These are phyloP conservation scores for Saccharomyces uvarum DNA, from an alignment of 1,139 yeast genomes.

Conservation along the genomic window DNA sequence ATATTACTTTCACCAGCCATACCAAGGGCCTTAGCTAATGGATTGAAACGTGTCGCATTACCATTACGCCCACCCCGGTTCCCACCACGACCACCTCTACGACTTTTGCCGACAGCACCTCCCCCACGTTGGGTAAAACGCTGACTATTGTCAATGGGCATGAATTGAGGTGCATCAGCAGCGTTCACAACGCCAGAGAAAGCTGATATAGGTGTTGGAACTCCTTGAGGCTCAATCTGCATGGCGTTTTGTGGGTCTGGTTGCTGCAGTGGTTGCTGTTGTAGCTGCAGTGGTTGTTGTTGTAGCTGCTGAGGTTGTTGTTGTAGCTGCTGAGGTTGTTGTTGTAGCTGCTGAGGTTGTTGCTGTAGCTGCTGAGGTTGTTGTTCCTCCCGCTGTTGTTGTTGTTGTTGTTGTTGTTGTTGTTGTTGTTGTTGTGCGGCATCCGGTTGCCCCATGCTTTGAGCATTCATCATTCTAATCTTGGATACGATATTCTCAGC, in stretches of 20 bases:
- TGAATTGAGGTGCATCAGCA: constrained; percentile 11
- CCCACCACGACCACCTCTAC: constrained; percentile 24
- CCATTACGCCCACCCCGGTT: constrained; percentile 22
- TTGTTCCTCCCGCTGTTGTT: constrained; percentile 3
- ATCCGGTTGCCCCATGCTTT: constrained; percentile 10
- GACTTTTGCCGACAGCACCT: constrained; percentile 18
- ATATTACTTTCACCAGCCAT: constrained; percentile 18
- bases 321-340: constrained; percentile 4
- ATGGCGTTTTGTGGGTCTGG: not conserved
- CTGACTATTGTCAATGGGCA: constrained; percentile 7
- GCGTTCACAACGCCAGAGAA: constrained; percentile 24
- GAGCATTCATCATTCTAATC: constrained; percentile 20
- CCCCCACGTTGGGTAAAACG: constrained; percentile 17
- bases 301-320: constrained; percentile 4
- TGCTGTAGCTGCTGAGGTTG: constrained; percentile 6
- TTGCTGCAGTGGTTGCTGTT: constrained; percentile 7
- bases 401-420: constrained; percentile 14
- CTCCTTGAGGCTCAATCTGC: not conserved
- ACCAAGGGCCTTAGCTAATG: constrained; percentile 31
- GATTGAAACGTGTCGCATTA: constrained; percentile 26
- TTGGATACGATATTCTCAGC: constrained; percentile 27
- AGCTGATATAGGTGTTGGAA: constrained; percentile 19
- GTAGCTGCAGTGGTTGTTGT: constrained; percentile 7
- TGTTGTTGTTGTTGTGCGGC: constrained; percentile 22
- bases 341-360: no score